Evolutionary conservation across 768 basidiomycete species (phyloP), one percentile per base, ranked within the genome.

Genomic region (Suillus hirtellus): DNA sequence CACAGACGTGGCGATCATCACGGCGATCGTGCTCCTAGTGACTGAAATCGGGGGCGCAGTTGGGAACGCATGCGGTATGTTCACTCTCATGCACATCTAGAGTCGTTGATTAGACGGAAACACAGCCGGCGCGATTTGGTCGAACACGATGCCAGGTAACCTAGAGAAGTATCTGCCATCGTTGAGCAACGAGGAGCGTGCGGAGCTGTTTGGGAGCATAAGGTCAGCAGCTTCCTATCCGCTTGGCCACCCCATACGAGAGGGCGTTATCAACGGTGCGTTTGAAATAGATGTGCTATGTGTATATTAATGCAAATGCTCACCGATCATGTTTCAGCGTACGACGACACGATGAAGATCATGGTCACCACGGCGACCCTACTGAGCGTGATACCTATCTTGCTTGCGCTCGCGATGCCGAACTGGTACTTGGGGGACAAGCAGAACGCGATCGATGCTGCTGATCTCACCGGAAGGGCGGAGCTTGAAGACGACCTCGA

Each of bases 31-130:
- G 7, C 73, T 90, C n/a, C 78, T 91, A 17, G 71, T 88, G 52
- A 88, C 89, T 0, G 88, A 91, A 69, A 82, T 89, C 56, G 89
- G 89, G 11, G 87, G 85, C 31, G 83, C 84, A 14, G 82, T 88
- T 31, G 89, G 89, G 37, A 82, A 77, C n/a, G 87, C 87, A 10
- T 79, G 85, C 61, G 86, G 87, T 81, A 62, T 2, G 80, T 71
- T 9, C 7, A 2, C 35, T 17, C 27, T 42, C 40, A 17, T 3
- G 21, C 14, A 14, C 38, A 6, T 61, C 19, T 17, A 15, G 15
- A 14, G 14, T 35, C 34, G 37, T 34, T 62, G 40, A 55, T 63
- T 14, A 43, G 12, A 42, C 10, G 8, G 9, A 7, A 35, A 15
- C 6, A 56, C 15, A 82, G 88, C 87, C n/a, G 86, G 86, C 6